These are phyloP conservation scores for Alternaria sp. DNA, from an alignment of 2,329 filamentous ascomycete species.

Conservation along the genomic window DNA sequence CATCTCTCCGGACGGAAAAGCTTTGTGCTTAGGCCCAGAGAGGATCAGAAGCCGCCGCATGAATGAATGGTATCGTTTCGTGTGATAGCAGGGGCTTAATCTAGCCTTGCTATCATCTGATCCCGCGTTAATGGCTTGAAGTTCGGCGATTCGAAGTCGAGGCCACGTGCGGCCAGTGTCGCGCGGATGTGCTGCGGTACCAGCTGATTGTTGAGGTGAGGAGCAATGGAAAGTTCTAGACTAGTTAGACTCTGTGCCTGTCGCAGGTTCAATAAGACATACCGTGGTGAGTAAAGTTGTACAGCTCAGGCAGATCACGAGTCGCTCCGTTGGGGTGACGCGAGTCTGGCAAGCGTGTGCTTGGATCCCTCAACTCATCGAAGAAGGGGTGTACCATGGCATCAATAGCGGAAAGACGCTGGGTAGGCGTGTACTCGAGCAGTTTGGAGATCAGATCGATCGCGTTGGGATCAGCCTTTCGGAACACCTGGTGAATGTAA, in stretches of 20 bases:
- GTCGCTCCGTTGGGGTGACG: constrained; percentile 83
- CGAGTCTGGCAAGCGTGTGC: constrained; percentile 90
- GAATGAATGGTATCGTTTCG: constrained; percentile 54
- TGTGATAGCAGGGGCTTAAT: constrained; percentile 64
- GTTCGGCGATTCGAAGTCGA: constrained; percentile 84
- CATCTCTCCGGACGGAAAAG: constrained; percentile 43
- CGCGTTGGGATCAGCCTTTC: constrained; percentile 90
- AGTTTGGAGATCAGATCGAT: constrained; percentile 94
- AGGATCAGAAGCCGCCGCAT: constrained; percentile 48
- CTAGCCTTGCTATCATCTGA: constrained; percentile 97
- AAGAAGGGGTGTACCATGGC: constrained; percentile 99
- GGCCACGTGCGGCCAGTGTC: constrained; percentile 75
- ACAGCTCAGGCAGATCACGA: constrained; percentile 85
- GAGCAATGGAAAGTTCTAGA: constrained; percentile 93
- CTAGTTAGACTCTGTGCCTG: constrained; percentile 21
- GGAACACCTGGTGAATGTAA: constrained; percentile 74
- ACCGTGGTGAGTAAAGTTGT: constrained; percentile 96
- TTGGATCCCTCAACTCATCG: constrained; percentile 93
- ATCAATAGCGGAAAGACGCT: constrained; percentile 90
- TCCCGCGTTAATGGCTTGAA: constrained; percentile 90
- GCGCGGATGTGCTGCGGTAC: constrained; percentile 85
- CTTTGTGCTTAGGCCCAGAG: constrained; percentile 43
- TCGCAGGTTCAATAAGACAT: constrained; percentile 51
- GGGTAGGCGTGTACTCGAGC: constrained; percentile 96
- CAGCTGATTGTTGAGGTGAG: constrained; percentile 84